Percentiles rank a stretch among this genome's conserved stretches.
Conservation (phyloP, 192 early-diverging fungal genomes). For the Spinellus fusiger region DNA sequence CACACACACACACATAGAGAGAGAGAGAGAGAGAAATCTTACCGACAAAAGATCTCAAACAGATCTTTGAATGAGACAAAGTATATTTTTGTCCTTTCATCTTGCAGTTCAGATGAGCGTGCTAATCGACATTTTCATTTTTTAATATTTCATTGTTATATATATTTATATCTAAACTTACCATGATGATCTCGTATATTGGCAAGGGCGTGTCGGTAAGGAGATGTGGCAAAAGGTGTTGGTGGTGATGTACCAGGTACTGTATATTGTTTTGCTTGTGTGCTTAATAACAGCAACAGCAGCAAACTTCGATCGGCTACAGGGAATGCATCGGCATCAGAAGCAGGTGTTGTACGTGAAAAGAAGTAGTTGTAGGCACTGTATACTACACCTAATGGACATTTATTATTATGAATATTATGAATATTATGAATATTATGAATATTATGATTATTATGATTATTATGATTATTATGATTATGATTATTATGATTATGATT, state of each 20-base stretch:
- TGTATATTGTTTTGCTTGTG: conserved; percentile 30
- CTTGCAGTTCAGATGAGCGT: conserved; percentile 12
- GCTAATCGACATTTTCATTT: too few relatives aligned
- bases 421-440: too few relatives aligned
- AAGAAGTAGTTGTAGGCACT: conserved; percentile 67
- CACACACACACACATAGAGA: too few relatives aligned
- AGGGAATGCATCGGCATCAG: conserved; percentile 42
- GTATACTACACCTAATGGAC: conserved; percentile 49
- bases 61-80: conserved; percentile 28
- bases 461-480: too few relatives aligned
- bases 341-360: conserved; percentile 33
- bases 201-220: conserved; percentile 20
- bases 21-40: background rate
- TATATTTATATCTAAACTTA: background rate
- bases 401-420: conserved; percentile 16
- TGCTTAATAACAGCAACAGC: conserved; percentile 49
- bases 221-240: background rate
- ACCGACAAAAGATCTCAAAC: conserved; percentile 30
- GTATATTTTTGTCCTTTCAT: conserved; percentile 1
- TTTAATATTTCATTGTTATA: background rate
- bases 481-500: too few relatives aligned
- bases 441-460: too few relatives aligned
- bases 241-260: background rate
- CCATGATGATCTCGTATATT: conserved; percentile 23
- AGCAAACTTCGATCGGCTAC: conserved; percentile 59